Evolutionary conservation across 768 basidiomycete genomes (phyloP).

Genomic region (Pisolithus marmoratus): DNA sequence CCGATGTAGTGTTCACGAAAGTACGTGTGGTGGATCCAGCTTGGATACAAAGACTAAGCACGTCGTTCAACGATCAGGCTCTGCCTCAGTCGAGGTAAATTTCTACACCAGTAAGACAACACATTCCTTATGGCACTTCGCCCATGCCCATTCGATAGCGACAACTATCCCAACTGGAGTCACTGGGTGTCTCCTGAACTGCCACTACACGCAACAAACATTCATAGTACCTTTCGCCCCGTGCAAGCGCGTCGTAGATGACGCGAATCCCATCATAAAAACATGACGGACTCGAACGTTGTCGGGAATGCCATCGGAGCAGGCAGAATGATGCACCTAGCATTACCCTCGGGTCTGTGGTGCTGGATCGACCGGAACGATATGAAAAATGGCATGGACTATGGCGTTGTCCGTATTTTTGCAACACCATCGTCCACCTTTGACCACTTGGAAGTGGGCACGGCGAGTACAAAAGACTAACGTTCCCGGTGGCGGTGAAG

Average conservation of each 20-base stretch:
- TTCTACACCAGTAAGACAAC: neutral
- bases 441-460: slow-evolving; percentile 5
- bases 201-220: slow-evolving; percentile 19
- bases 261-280: slow-evolving; percentile 2
- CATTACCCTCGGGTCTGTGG: neutral
- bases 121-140: neutral
- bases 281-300: slow-evolving; percentile 13
- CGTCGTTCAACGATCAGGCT: too few species aligned
- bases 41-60: too few species aligned
- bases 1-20: too few species aligned
- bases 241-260: slow-evolving; percentile 8
- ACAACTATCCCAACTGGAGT: slow-evolving; percentile 15
- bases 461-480: slow-evolving; percentile 18
- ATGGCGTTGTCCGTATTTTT: neutral
- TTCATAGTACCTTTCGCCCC: slow-evolving; percentile 10
- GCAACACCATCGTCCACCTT: too few species aligned
- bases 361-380: neutral
- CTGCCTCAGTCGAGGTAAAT: too few species aligned
- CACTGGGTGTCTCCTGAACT: slow-evolving; percentile 1
- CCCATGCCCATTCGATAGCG: slow-evolving; percentile 14
- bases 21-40: too few species aligned
- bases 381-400: neutral
- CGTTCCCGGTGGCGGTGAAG: slow-evolving; percentile 11
- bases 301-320: slow-evolving; percentile 3
- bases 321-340: slow-evolving; percentile 16